A percentile compares a stretch with the other conserved stretches of the same genome.
phyloP scores from a whole-genome alignment of 1,284 basidiomycete genomes.

The Leucoagaricus sp. region DNA sequence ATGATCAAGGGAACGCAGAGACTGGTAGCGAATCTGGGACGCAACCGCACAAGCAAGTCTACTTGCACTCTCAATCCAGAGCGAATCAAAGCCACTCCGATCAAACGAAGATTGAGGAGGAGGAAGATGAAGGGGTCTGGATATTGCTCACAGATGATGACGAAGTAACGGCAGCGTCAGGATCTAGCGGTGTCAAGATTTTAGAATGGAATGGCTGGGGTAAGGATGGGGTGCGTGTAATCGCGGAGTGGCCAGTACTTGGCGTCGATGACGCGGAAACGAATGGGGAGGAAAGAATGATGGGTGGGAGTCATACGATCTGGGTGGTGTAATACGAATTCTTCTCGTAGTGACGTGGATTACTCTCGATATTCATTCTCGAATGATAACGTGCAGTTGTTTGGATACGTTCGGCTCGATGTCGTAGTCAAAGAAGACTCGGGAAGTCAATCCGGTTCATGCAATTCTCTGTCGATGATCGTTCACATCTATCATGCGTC shows the following conservation, averaged over 20 bases:
- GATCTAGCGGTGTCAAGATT: conserved; percentile 35
- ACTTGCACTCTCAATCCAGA: not conserved
- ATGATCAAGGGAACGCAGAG: not conserved
- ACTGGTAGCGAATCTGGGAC: not conserved
- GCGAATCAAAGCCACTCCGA: conserved; percentile 3
- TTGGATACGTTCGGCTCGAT: too few relatives aligned
- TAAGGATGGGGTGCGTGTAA: conserved; percentile 35
- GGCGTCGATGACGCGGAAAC: conserved; percentile 9
- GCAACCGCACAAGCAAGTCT: not conserved
- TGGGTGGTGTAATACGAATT: not conserved
- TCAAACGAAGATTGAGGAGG: conserved; percentile 15
- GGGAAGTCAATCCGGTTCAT: too few relatives aligned
- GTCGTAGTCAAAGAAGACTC: too few relatives aligned
- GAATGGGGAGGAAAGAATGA: conserved; percentile 11
- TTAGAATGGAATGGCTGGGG: conserved; percentile 49
- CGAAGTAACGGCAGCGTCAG: conserved; percentile 30
- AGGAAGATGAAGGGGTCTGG: conserved; percentile 15
- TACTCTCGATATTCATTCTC: too few relatives aligned
- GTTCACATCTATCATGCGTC: too few relatives aligned
- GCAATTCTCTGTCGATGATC: too few relatives aligned
- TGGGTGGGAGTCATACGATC: conserved; percentile 38
- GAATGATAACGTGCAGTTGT: too few relatives aligned
- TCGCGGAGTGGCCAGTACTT: conserved; percentile 39
- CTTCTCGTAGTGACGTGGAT: too few relatives aligned
- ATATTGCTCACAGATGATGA: conserved; percentile 48